Conservation (phyloP, 805 yeast genomes). For the Metschnikowia lochheadii region DNA sequence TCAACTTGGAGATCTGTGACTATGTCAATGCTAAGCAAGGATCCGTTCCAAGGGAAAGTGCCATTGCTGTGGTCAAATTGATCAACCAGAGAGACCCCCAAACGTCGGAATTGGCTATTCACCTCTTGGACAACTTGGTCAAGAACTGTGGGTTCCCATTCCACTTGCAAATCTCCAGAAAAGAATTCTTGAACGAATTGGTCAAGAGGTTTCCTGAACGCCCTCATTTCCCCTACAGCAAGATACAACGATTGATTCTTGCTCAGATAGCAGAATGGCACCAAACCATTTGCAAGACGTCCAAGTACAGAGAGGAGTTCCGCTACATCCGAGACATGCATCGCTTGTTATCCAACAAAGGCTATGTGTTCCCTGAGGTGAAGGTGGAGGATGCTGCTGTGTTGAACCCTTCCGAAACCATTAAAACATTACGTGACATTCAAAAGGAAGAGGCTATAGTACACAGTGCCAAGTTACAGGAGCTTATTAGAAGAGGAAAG, state of each 20-base stretch:
- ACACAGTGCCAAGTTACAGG: constrained; percentile 93
- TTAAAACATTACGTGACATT: constrained; percentile 84
- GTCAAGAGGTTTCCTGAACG: constrained; percentile 92
- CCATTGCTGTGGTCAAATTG: constrained; percentile 74
- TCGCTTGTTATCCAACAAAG: constrained; percentile 80
- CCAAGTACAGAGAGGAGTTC: constrained; percentile 86
- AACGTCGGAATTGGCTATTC: constrained; percentile 77
- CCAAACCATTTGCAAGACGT: constrained; percentile 86
- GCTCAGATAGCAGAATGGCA: constrained; percentile 97
- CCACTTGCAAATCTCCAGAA: constrained; percentile 90
- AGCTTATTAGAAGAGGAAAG: constrained; percentile 88
- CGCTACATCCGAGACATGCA: constrained; percentile 96
- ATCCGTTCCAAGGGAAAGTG: constrained; percentile 86
- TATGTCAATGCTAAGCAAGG: constrained; percentile 91
- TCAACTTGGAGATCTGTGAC: constrained; percentile 91
- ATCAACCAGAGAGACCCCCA: constrained; percentile 82
- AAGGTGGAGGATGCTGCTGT: constrained; percentile 90
- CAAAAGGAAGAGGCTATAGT: constrained; percentile 91
- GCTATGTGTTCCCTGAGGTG: constrained; percentile 89
- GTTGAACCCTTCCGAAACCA: constrained; percentile 79
- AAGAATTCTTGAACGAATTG: constrained; percentile 89
- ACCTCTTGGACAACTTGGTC: constrained; percentile 82
- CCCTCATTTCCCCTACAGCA: constrained; percentile 81
- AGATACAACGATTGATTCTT: constrained; percentile 78
- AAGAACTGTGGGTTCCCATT: constrained; percentile 98